Evolutionary conservation across 2,329 filamentous ascomycete species (phyloP), one percentile per base, ranked within the genome.

Genomic region (Fusarium miscanthi): DNA sequence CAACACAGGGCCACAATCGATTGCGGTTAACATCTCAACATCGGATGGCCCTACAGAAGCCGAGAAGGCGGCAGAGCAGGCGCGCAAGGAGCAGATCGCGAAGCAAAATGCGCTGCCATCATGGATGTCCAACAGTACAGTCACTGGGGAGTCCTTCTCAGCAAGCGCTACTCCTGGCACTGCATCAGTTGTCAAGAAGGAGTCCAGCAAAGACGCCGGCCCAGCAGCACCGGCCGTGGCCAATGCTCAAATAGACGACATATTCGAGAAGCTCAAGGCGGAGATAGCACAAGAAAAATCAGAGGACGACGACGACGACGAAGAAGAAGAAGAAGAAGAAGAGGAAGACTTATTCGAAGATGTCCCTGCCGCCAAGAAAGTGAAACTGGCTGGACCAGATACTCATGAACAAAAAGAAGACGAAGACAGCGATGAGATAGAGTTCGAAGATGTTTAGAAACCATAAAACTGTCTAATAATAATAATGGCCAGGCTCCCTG

Each of bases 121-220:
- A 13, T 94, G 92, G 91, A 92, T 93, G 82, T 89, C 90, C 2
- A 88, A 91, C 63, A 92, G 90, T 70, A 93, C 91, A 4, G 87
- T 93, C 52, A 90, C 86, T 8, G 89, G 89, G 56, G 86, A 90
- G 65, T 87, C 88, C n/a, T 92, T 89, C 79, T 81, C 84, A 43
- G 83, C 76, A 9, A 74, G 66, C 17, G 80, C 73, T 31, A 61
- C 59, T 12, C 45, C 71, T 31, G 71, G 66, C 16, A 59, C 54
- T 23, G 54, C 57, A 21, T 30, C 66, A 5, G 58, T 78, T 67
- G 74, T 80, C 27, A 82, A 83, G 25, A 81, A 84, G 66, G 84
- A 85, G 33, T 82, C 84, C 31, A 80, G 80, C 45, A 88, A 88
- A 78, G 86, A 87, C 49, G 80, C 83, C 11, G 78, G 81, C 25